These are phyloP conservation scores for Beauveria brongniartii DNA, from an alignment of 2,329 filamentous ascomycete species.

Conservation along the genomic window DNA sequence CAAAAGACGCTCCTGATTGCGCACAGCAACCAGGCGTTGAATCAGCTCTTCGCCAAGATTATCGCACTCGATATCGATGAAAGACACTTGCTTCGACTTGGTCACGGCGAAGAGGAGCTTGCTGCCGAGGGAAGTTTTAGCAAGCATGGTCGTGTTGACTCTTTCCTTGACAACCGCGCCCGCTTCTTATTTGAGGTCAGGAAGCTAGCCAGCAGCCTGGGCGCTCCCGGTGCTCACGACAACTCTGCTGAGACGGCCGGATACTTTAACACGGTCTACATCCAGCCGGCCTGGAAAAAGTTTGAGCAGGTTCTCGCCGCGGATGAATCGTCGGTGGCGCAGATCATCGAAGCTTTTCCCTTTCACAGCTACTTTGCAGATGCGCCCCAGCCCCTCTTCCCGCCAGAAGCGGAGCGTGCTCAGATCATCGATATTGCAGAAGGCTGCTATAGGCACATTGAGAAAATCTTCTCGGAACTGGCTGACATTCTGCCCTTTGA, in stretches of 20 bases:
- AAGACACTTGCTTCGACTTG: constrained; percentile 82
- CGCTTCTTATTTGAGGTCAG: constrained; percentile 75
- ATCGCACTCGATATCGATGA: constrained; percentile 93
- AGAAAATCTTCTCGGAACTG: constrained; percentile 83
- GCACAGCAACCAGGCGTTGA: constrained; percentile 95
- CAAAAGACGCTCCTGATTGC: constrained; percentile 89
- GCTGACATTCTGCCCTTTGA: constrained; percentile 94
- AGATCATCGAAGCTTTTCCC: constrained; percentile 69
- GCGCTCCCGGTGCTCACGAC: constrained; percentile 86
- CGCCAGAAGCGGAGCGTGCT: constrained; percentile 55
- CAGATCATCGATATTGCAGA: constrained; percentile 65
- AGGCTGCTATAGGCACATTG: constrained; percentile 83
- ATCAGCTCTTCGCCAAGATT: constrained; percentile 97
- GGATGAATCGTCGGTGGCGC: constrained; percentile 46
- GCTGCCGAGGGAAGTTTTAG: constrained; percentile 81
- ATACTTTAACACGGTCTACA: constrained; percentile 91
- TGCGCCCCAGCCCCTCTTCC: constrained; percentile 79
- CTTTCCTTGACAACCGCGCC: constrained; percentile 82
- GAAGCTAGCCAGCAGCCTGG: constrained; percentile 75
- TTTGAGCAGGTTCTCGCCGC: constrained; percentile 57
- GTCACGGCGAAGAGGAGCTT: constrained; percentile 91
- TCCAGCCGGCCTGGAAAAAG: constrained; percentile 79
- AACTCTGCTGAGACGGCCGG: constrained; percentile 94
- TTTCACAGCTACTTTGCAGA: constrained; percentile 84
- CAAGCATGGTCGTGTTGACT: constrained; percentile 91